A percentile compares a stretch with the other conserved stretches of the same genome.
phyloP scores from a whole-genome alignment of 805 yeast genomes.

The Hermanozyma aechmeae region DNA sequence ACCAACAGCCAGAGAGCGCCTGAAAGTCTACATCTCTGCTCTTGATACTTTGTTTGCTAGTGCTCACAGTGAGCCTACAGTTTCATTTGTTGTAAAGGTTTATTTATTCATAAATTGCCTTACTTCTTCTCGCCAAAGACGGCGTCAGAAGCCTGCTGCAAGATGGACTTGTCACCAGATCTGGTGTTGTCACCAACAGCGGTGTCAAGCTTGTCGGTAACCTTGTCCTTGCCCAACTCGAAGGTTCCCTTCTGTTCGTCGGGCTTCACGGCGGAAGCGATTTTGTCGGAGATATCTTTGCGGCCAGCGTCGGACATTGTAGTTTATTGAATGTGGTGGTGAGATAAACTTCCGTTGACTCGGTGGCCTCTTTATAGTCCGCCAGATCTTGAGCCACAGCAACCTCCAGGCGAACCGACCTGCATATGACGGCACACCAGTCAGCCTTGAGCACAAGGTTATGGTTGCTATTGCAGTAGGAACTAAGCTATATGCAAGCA shows the following conservation, averaged over 20 bases:
- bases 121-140: conserved; percentile 30
- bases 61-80: no score
- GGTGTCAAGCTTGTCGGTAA: conserved; percentile 27
- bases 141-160: conserved; percentile 36
- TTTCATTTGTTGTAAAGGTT: no score
- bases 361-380: conserved; percentile 4
- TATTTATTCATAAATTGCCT: no score
- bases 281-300: conserved; percentile 31
- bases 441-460: no score
- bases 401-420: no score
- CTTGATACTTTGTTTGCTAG: no score
- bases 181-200: conserved; percentile 27
- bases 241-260: conserved; percentile 30
- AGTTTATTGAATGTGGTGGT: conserved; percentile 2
- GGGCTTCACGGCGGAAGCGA: conserved; percentile 29
- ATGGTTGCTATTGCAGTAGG: no score
- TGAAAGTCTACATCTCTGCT: no score
- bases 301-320: conserved; percentile 35
- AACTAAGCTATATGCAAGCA: no score
- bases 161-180: conserved; percentile 26
- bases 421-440: no score
- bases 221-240: conserved; percentile 28
- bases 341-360: not conserved
- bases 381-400: no score
- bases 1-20: no score